Percentiles rank a stretch among this genome's conserved stretches.
Conservation (phyloP, 306 rosid genomes). For the Cicer yamashitae region DNA sequence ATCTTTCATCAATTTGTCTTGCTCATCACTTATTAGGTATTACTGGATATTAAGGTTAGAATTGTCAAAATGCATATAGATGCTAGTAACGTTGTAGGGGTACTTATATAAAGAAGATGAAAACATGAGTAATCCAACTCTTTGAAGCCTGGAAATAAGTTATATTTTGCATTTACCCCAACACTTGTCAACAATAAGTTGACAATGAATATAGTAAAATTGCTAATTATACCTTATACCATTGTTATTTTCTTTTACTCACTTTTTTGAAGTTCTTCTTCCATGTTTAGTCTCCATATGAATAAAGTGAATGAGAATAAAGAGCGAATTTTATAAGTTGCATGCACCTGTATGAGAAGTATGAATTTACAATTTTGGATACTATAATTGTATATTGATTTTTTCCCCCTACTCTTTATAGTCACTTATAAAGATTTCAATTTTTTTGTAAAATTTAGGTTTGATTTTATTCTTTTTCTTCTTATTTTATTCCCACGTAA, state of each 20-base stretch:
- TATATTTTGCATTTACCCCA: not conserved
- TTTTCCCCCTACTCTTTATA: not conserved
- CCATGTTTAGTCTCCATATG: not conserved
- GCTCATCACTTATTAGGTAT: slow-evolving; percentile 20
- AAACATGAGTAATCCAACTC: not conserved
- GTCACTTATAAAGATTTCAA: too few relatives aligned
- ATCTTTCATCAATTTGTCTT: slow-evolving; percentile 5
- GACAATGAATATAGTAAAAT: slow-evolving; percentile 1
- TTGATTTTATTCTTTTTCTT: too few relatives aligned
- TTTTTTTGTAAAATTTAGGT: too few relatives aligned
- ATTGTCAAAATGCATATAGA: not conserved
- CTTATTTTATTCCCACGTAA: too few relatives aligned
- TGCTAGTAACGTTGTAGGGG: not conserved
- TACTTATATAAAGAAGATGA: slow-evolving; percentile 3
- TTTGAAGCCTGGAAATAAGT: not conserved
- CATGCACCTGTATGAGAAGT: not conserved
- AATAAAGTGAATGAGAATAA: slow-evolving; percentile 1
- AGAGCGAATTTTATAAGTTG: not conserved
- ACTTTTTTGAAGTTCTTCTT: not conserved
- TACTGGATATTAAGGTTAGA: not conserved
- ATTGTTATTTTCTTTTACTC: not conserved
- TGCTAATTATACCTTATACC: slow-evolving; percentile 3
- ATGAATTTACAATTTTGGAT: slow-evolving; percentile 1
- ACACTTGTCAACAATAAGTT: not conserved
- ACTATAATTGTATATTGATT: not conserved